Evolutionary conservation across 225 moss, liverwort and hornwort species (phyloP).

Genomic region (Marchantia paleacea): DNA sequence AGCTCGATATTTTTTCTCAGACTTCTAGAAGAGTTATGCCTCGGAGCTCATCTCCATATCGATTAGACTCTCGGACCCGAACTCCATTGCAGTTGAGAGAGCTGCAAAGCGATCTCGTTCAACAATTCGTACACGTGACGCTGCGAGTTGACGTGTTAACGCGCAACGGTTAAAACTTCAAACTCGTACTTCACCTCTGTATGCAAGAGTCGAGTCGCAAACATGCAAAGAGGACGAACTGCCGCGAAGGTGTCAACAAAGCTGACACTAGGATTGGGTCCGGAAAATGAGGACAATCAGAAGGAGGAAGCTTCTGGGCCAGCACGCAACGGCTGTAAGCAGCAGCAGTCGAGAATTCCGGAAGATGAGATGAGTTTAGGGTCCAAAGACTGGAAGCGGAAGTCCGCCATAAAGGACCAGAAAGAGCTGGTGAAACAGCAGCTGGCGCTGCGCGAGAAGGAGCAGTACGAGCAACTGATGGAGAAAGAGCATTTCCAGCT

Average conservation of each 20-base stretch:
- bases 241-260: background rate
- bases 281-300: background rate
- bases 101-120: too few species aligned
- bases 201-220: too few species aligned
- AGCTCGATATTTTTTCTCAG: too few species aligned
- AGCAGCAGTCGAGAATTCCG: background rate
- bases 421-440: background rate
- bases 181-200: too few species aligned
- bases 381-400: background rate
- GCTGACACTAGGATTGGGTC: background rate
- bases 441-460: background rate
- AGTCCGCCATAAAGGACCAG: background rate
- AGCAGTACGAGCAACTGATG: background rate
- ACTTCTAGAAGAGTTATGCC: too few species aligned
- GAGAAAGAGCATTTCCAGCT: background rate
- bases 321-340: background rate
- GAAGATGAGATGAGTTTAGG: background rate
- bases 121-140: too few species aligned
- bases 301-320: background rate
- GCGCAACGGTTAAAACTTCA: too few species aligned
- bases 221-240: background rate
- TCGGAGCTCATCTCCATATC: too few species aligned
- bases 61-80: too few species aligned
- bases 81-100: too few species aligned
- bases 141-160: too few species aligned